Evolutionary conservation across 192 early-diverging fungal species (phyloP), one percentile per base, ranked within the genome.

Genomic region (Bifiguratus adelaidae): DNA sequence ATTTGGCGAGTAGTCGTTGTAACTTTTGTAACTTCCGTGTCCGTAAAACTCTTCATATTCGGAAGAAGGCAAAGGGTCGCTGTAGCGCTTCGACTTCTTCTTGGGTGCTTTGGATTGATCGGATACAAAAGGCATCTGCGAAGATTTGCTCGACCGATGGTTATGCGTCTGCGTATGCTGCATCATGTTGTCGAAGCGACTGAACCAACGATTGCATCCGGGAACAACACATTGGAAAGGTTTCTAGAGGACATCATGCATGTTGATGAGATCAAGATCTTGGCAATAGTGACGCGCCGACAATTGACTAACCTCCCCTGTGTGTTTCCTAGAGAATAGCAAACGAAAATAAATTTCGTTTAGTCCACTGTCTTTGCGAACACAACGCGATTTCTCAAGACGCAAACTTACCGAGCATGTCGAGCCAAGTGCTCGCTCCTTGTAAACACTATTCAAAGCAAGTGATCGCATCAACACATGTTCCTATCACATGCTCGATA

Each of bases 101-200:
- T 49, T 16, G 16, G 2, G 18, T 49, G 30, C 8, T 3, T 26
- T 11, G 30, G 33, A 20, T 33, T 15, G 13, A 4, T 11, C 16
- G 47, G 32, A 33, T 33, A n/a, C 32, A 33, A n/a, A 33, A 8
- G 32, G n/a, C 32, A n/a, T 33, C 32, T 9, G 8, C n/a, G 32
- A n/a, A 33, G 32, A n/a, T 33, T 33, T 33, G 8, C 32, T 19
- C 18, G 28, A 22, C 21, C 63, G 57, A 30, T 63, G 37, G 28
- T 51, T 62, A 52, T 86, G 83, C 26, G 80, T 86, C 33, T 82
- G 80, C 7, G 81, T 82, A 38, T 86, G 83, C 51, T 86, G 83
- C 66, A 86, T 81, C 83, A 86, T 86, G 46, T 86, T 86, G 51
- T 86, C 83, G 46, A 83, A 86, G 16, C 83, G 71, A 62, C 77